Percentiles rank a stretch among this genome's conserved stretches.
These are phyloP conservation scores for Epichloe baconii DNA, from an alignment of 2,329 filamentous ascomycete species.

Conservation along the genomic window DNA sequence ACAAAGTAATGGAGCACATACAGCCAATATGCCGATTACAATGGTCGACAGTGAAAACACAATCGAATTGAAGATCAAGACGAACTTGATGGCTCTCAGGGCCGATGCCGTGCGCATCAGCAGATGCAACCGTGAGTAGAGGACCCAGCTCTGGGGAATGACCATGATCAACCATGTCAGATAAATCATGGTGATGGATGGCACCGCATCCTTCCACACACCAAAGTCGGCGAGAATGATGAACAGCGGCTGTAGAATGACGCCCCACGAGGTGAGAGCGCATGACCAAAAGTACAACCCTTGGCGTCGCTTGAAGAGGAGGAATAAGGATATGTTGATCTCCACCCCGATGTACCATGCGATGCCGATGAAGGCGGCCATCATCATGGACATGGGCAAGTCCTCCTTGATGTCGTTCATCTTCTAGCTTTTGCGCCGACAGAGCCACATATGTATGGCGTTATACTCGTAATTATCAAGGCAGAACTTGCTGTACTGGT, in stretches of 20 bases:
- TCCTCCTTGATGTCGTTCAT: slow-evolving; percentile 11
- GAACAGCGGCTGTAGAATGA: slow-evolving; percentile 24
- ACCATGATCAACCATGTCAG: slow-evolving; percentile 31
- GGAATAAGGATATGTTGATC: slow-evolving; percentile 16
- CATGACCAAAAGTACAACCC: slow-evolving; percentile 23
- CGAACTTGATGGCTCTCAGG: slow-evolving; percentile 34
- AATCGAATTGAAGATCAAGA: slow-evolving; percentile 42
- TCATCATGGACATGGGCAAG: slow-evolving; percentile 18
- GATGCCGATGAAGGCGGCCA: slow-evolving; percentile 23
- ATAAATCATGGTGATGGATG: slow-evolving; percentile 10
- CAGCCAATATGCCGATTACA: slow-evolving; percentile 38
- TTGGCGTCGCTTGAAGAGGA: slow-evolving; percentile 16
- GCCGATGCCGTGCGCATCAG: slow-evolving; percentile 35
- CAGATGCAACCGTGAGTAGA: slow-evolving; percentile 48
- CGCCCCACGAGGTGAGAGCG: slow-evolving; percentile 16
- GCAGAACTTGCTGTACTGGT: no score
- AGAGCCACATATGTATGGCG: no score
- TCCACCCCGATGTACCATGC: slow-evolving; percentile 20
- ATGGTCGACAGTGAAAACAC: slow-evolving; percentile 40
- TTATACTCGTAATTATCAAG: no score
- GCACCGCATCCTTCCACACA: slow-evolving; percentile 6
- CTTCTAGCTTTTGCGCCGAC: neutral
- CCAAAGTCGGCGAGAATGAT: slow-evolving; percentile 27
- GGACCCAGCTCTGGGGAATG: slow-evolving; percentile 40
- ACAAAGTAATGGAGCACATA: slow-evolving; percentile 13